A percentile compares a stretch with the other conserved stretches of the same genome.
Conservation (phyloP, 306 rosid genomes). For the Aeschynomene evenia region DNA sequence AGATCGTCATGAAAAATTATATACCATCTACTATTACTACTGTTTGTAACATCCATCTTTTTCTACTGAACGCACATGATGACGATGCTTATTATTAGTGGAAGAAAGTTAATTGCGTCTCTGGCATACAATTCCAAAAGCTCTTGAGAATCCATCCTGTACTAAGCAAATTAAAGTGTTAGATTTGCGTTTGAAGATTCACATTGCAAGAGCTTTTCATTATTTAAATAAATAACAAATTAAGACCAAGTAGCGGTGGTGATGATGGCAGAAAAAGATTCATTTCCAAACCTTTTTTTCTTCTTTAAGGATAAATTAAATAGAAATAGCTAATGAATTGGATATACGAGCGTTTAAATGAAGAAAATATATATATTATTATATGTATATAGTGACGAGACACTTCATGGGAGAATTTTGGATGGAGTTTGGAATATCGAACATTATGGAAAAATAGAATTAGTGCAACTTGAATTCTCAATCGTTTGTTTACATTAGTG, state of each 20-base stretch:
- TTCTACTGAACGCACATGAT: neutral
- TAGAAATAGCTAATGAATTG: neutral
- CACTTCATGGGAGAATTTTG: slow-evolving; percentile 36
- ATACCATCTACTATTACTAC: neutral
- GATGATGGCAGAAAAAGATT: slow-evolving; percentile 10
- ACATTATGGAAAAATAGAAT: neutral
- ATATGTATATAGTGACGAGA: slow-evolving; percentile 25
- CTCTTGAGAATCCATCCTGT: slow-evolving; percentile 26
- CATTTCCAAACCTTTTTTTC: slow-evolving; percentile 2
- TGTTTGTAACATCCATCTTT: neutral
- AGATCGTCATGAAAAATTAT: neutral
- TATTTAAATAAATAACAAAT: neutral
- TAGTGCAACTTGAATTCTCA: neutral
- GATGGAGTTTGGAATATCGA: slow-evolving; percentile 26
- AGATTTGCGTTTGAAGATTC: neutral
- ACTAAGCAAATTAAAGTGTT: slow-evolving; percentile 5
- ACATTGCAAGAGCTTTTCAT: neutral
- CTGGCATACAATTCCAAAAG: neutral
- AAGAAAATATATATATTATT: too few relatives aligned
- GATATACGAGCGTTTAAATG: slow-evolving; percentile 10
- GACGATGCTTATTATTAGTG: neutral
- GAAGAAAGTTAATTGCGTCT: neutral
- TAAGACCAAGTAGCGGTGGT: neutral
- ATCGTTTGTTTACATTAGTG: neutral
- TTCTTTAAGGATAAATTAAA: neutral